Evolutionary conservation across 2,329 filamentous ascomycete species (phyloP).

Genomic region (Aspergillus proliferans): DNA sequence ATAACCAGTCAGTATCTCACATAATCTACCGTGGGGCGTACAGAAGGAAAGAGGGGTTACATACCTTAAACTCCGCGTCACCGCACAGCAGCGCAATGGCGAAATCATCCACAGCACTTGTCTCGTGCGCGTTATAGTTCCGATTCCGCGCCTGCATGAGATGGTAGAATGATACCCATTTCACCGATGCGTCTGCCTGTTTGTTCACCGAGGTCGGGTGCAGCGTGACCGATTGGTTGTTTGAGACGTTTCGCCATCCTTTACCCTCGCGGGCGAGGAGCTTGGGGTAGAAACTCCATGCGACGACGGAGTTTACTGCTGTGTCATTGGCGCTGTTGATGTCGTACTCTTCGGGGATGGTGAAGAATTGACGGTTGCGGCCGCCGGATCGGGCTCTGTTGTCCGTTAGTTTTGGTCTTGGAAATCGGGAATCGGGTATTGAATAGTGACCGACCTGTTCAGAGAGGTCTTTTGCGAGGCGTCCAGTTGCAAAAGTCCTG

Average conservation of each 20-base stretch:
- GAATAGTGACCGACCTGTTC: conserved; percentile 45
- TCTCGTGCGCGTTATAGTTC: conserved; percentile 82
- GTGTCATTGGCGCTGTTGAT: conserved; percentile 72
- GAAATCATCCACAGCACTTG: conserved; percentile 72
- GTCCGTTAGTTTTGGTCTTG: conserved; percentile 6
- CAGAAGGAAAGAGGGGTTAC: conserved; percentile 14
- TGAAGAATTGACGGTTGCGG: conserved; percentile 69
- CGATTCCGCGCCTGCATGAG: conserved; percentile 87
- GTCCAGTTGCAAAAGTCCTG: conserved; percentile 71
- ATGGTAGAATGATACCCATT: conserved; percentile 91
- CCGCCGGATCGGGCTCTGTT: conserved; percentile 55
- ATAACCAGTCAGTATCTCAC: background rate
- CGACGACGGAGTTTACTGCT: conserved; percentile 73
- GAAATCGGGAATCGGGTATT: background rate
- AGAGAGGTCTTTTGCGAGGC: conserved; percentile 65
- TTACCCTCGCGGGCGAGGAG: conserved; percentile 77
- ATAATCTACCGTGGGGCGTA: background rate
- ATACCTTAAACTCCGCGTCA: conserved; percentile 77
- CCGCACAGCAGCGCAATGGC: conserved; percentile 79
- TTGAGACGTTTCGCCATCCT: conserved; percentile 83
- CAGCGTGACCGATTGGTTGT: conserved; percentile 83
- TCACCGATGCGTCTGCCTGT: conserved; percentile 46
- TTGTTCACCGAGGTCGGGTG: conserved; percentile 89
- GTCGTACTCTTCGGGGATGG: conserved; percentile 70
- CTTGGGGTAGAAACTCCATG: conserved; percentile 94